Evolutionary conservation across 768 basidiomycete species (phyloP).

Genomic region (Symmetrospora coprosmae): DNA sequence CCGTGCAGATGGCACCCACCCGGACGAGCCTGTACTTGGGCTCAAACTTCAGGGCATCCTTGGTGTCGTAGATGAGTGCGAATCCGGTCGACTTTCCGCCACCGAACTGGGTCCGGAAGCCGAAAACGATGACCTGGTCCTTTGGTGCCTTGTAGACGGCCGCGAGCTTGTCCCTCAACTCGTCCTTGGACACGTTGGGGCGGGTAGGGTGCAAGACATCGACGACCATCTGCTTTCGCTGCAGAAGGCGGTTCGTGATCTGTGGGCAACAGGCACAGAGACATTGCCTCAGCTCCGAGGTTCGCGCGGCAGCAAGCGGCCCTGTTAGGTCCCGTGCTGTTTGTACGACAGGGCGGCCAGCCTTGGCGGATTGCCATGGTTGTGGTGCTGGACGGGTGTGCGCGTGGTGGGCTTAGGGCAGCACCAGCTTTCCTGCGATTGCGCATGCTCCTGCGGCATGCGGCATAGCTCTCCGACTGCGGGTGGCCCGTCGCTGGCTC

Average conservation of each 20-base stretch:
- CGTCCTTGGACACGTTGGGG: conserved; percentile 79
- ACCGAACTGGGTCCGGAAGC: conserved; percentile 91
- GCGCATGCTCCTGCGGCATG: too few relatives aligned
- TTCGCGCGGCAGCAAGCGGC: too few relatives aligned
- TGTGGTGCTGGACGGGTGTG: too few relatives aligned
- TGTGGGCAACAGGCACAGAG: neutral
- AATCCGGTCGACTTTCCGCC: conserved; percentile 96
- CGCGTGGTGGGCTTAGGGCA: too few relatives aligned
- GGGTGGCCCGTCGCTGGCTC: too few relatives aligned
- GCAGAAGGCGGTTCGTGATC: conserved; percentile 91
- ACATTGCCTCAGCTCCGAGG: too few relatives aligned
- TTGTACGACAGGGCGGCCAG: too few relatives aligned
- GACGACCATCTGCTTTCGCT: conserved; percentile 88
- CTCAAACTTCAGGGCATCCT: conserved; percentile 87
- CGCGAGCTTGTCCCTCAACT: conserved; percentile 84
- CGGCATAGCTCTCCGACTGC: too few relatives aligned
- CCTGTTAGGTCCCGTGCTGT: too few relatives aligned
- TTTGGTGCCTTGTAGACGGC: conserved; percentile 84
- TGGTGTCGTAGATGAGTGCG: conserved; percentile 91
- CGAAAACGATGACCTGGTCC: conserved; percentile 78
- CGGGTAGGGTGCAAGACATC: conserved; percentile 92
- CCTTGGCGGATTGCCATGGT: too few relatives aligned
- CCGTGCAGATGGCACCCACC: conserved; percentile 45
- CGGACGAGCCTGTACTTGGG: conserved; percentile 86
- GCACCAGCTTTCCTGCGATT: too few relatives aligned